phyloP scores from a whole-genome alignment of 2,329 filamentous ascomycete genomes.

The Fusarium liriodendri region DNA sequence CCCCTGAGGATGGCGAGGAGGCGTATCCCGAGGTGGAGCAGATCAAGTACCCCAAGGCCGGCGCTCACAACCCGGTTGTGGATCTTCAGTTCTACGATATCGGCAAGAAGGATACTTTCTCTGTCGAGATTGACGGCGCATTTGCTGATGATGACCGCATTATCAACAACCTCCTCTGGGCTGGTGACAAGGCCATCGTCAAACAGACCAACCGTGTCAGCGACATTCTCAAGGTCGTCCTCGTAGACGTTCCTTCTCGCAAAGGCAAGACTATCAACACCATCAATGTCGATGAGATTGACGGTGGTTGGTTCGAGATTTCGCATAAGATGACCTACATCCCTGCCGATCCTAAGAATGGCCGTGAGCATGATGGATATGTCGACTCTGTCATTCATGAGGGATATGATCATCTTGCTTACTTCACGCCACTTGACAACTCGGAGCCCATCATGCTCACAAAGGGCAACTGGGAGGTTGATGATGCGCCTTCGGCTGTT shows the following conservation, averaged over 20 bases:
- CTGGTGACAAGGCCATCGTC: constrained; percentile 84
- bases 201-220: constrained; percentile 96
- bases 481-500: constrained; percentile 83
- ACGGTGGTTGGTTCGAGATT: constrained; percentile 98
- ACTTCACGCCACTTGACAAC: constrained; percentile 90
- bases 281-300: constrained; percentile 83
- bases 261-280: constrained; percentile 83
- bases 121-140: constrained; percentile 79
- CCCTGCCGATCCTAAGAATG: constrained; percentile 82
- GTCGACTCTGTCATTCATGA: constrained; percentile 90
- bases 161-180: constrained; percentile 95
- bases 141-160: constrained; percentile 86
- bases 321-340: constrained; percentile 87
- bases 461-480: constrained; percentile 91
- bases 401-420: constrained; percentile 90
- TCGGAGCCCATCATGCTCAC: constrained; percentile 87
- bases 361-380: constrained; percentile 86
- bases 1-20: constrained; percentile 77
- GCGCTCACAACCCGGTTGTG: constrained; percentile 91
- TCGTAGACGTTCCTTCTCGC: constrained; percentile 81
- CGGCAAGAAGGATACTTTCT: constrained; percentile 79
- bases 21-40: constrained; percentile 89
- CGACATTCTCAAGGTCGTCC: constrained; percentile 86
- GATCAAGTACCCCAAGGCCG: constrained; percentile 98
- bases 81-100: constrained; percentile 91